A percentile compares a stretch with the other conserved stretches of the same genome.
Conservation (phyloP, 208 protist species). For the Porcisia hertigi region DNA sequence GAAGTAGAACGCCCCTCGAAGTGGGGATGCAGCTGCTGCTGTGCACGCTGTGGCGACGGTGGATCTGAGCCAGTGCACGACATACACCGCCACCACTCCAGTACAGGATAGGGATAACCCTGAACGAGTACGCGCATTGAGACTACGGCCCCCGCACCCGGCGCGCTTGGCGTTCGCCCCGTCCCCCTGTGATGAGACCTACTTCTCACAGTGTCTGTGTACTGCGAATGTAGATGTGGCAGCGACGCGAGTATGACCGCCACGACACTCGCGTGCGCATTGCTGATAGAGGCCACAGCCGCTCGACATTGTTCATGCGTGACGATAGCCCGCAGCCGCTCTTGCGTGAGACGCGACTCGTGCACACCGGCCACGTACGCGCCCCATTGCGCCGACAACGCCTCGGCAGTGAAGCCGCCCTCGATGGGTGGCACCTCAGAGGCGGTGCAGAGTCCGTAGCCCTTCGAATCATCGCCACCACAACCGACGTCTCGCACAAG, state of each 20-base stretch:
- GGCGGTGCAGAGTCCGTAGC: not conserved
- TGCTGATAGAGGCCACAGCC: slow-evolving; percentile 1
- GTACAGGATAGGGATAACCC: slow-evolving; percentile 3
- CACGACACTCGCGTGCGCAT: not conserved
- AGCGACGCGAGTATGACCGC: not conserved
- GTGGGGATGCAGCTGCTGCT: not conserved
- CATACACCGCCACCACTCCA: not conserved
- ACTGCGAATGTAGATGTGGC: not conserved
- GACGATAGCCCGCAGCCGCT: not conserved
- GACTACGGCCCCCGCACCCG: not conserved
- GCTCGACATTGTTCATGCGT: not conserved
- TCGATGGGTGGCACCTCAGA: not conserved
- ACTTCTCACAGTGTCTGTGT: not conserved
- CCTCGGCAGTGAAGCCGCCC: not conserved
- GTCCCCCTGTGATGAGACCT: not conserved
- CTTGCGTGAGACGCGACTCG: not conserved
- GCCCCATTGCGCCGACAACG: not conserved
- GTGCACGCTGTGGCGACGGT: not conserved
- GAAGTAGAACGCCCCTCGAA: not conserved
- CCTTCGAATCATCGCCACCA: not conserved
- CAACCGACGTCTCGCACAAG: not conserved
- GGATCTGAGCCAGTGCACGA: not conserved
- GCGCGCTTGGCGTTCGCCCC: not conserved
- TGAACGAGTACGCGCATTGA: not conserved
- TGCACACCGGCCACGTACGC: not conserved